phyloP scores from a whole-genome alignment of 139 green algal genomes.

The Pseudopediastrum boryanum region DNA sequence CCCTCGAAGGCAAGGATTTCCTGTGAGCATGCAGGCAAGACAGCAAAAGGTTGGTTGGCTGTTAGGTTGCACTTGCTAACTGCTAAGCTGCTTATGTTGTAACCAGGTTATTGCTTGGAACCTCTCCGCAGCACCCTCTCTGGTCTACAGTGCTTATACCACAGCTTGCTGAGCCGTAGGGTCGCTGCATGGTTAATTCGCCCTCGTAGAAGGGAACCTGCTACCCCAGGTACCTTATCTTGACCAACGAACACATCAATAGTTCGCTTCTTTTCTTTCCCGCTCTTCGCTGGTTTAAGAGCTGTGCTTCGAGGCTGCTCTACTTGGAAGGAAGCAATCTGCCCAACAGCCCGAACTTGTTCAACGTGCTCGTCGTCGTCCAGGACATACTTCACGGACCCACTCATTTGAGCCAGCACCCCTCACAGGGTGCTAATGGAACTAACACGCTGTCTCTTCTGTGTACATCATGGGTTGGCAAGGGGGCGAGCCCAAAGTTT shows the following conservation, averaged over 20 bases:
- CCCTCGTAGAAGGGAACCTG: not conserved
- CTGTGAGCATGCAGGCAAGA: slow-evolving; percentile 14
- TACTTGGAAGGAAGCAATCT: slow-evolving; percentile 18
- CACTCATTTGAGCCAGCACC: too few relatives aligned
- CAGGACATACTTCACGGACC: too few relatives aligned
- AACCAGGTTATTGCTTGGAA: not conserved
- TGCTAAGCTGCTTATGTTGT: not conserved
- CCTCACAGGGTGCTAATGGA: too few relatives aligned
- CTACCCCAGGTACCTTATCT: slow-evolving; percentile 15
- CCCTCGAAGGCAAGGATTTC: slow-evolving; percentile 48
- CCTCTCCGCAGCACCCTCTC: not conserved
- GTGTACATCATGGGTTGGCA: too few relatives aligned
- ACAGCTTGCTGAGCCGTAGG: not conserved
- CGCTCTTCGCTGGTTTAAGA: not conserved
- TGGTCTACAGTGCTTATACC: not conserved
- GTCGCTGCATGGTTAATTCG: not conserved
- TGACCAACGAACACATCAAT: slow-evolving; percentile 1
- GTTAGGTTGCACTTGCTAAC: not conserved
- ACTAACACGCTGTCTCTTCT: too few relatives aligned
- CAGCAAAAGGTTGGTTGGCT: not conserved
- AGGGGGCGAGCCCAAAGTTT: too few relatives aligned
- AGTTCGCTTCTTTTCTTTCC: not conserved
- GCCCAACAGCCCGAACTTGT: too few relatives aligned
- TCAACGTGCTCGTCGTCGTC: too few relatives aligned
- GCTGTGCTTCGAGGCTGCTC: not conserved